Evolutionary conservation across 441 rosid genomes (phyloP).

Genomic region (Geranium incanum): DNA sequence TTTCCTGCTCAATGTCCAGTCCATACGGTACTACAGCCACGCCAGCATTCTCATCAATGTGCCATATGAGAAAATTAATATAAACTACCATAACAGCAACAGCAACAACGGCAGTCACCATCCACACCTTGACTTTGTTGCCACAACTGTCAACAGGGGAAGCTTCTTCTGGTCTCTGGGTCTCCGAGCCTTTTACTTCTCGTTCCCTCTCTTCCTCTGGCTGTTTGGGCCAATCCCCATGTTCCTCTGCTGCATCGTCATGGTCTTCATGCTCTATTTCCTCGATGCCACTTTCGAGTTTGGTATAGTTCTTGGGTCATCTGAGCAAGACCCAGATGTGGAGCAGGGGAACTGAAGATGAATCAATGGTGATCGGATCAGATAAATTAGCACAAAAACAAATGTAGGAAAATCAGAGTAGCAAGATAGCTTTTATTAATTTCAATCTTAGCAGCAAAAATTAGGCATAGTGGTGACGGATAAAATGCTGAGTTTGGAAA

Average conservation of each 20-base stretch:
- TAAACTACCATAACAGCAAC: conserved; percentile 1
- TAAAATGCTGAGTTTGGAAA: too few relatives aligned
- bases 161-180: conserved; percentile 89
- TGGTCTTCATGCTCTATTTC: conserved; percentile 58
- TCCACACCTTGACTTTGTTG: conserved; percentile 53
- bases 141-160: conserved; percentile 57
- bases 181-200: conserved; percentile 76
- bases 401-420: too few relatives aligned
- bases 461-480: too few relatives aligned
- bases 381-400: too few relatives aligned
- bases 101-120: conserved; percentile 23
- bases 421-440: too few relatives aligned
- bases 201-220: conserved; percentile 83
- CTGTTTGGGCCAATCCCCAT: conserved; percentile 84
- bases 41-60: conserved; percentile 83
- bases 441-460: too few relatives aligned
- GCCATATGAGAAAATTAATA: conserved; percentile 44
- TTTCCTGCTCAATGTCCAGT: conserved; percentile 66
- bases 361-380: too few relatives aligned
- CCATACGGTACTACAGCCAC: conserved; percentile 82
- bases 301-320: conserved; percentile 29
- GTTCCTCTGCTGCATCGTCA: conserved; percentile 46
- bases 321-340: conserved; percentile 26
- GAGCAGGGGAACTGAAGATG: conserved; percentile 13
- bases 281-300: conserved; percentile 48